These are phyloP conservation scores for Amanita molliuscula DNA, from an alignment of 768 basidiomycete genomes.

Conservation along the genomic window DNA sequence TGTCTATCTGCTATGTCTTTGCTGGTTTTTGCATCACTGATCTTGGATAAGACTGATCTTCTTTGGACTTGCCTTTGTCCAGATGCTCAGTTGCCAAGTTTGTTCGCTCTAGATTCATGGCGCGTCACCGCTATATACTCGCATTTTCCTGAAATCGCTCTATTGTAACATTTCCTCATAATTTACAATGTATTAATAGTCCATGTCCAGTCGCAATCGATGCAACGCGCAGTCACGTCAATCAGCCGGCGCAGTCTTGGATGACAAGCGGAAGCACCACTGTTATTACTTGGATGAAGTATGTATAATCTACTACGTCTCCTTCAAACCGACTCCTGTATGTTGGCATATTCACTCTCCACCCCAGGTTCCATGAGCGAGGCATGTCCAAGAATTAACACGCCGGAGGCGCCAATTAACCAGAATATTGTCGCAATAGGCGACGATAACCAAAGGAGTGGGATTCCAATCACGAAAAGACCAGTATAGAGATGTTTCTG, in stretches of 20 bases:
- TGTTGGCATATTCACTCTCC: slow-evolving; percentile 82
- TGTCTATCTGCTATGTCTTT: slow-evolving; percentile 3
- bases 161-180: neutral
- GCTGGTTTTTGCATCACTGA: neutral
- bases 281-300: neutral
- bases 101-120: neutral
- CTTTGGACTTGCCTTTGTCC: neutral
- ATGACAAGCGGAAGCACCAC: too few species aligned
- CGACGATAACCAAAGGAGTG: slow-evolving; percentile 71
- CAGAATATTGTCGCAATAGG: slow-evolving; percentile 86
- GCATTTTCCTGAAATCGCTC: neutral
- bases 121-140: neutral
- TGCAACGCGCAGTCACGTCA: neutral
- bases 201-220: neutral
- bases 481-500: slow-evolving; percentile 83
- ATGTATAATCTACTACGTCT: neutral
- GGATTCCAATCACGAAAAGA: slow-evolving; percentile 88
- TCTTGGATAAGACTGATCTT: slow-evolving; percentile 1
- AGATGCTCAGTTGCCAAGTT: neutral
- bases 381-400: slow-evolving; percentile 83
- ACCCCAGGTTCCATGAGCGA: slow-evolving; percentile 87
- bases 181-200: neutral
- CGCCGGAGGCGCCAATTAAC: slow-evolving; percentile 80
- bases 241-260: too few species aligned
- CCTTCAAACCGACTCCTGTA: slow-evolving; percentile 56